Conservation (phyloP, 2,329 filamentous ascomycete species). For the Diaporthe sp. region DNA sequence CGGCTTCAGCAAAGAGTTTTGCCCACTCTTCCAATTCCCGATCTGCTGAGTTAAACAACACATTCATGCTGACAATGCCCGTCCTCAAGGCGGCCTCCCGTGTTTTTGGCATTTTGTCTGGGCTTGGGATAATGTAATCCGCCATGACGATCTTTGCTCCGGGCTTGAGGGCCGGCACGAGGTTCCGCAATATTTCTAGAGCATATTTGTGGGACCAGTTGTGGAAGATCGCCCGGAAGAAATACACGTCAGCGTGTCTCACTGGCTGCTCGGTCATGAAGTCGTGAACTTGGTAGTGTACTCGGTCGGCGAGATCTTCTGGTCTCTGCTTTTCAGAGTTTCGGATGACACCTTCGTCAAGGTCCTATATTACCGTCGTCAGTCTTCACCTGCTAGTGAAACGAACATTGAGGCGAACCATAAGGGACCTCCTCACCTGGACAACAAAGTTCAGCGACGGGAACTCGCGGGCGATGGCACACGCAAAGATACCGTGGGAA, state of each 20-base stretch:
- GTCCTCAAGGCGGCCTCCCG: not conserved
- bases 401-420: not conserved
- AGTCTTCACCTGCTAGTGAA: not conserved
- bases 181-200: slow-evolving; percentile 49
- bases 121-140: slow-evolving; percentile 46
- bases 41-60: slow-evolving; percentile 27
- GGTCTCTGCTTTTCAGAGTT: slow-evolving; percentile 44
- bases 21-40: slow-evolving; percentile 25
- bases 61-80: slow-evolving; percentile 25
- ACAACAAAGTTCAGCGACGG: slow-evolving; percentile 42
- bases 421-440: slow-evolving; percentile 37
- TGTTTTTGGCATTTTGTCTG: slow-evolving; percentile 36
- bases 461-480: slow-evolving; percentile 25
- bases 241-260: slow-evolving; percentile 46
- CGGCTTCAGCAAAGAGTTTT: slow-evolving; percentile 12
- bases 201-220: slow-evolving; percentile 53
- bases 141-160: slow-evolving; percentile 48
- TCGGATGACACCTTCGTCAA: slow-evolving; percentile 30
- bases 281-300: slow-evolving; percentile 47
- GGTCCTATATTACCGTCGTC: not conserved
- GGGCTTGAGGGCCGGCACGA: slow-evolving; percentile 49
- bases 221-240: slow-evolving; percentile 53
- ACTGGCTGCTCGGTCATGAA: slow-evolving; percentile 49
- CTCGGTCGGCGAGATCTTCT: slow-evolving; percentile 42
- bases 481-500: slow-evolving; percentile 41